These are phyloP conservation scores for Thelonectria blattea DNA, from an alignment of 2,329 filamentous ascomycete genomes.

Conservation along the genomic window DNA sequence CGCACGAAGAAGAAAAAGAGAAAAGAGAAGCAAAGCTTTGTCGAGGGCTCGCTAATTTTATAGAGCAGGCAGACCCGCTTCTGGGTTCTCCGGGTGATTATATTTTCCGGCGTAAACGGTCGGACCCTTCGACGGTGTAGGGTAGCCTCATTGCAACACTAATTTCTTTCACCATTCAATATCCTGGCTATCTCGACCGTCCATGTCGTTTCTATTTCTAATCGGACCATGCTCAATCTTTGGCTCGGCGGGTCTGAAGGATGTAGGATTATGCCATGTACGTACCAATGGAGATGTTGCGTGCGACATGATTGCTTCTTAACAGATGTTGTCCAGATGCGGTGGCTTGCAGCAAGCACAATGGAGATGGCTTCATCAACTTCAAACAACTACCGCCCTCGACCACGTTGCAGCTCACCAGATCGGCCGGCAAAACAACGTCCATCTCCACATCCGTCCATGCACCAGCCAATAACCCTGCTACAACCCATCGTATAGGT, in stretches of 20 bases:
- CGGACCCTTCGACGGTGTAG: background rate
- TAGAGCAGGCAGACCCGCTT: slow-evolving; percentile 17
- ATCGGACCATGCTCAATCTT: background rate
- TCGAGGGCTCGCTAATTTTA: slow-evolving; percentile 40
- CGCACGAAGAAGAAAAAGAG: slow-evolving; percentile 75
- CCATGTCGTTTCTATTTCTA: background rate
- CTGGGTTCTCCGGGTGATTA: slow-evolving; percentile 2
- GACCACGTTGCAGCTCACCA: background rate
- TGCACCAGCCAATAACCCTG: background rate
- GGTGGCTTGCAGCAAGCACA: background rate
- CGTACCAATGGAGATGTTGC: background rate
- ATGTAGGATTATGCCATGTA: background rate
- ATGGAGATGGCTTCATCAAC: slow-evolving; percentile 1
- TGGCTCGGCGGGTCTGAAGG: background rate
- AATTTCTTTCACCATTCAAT: background rate
- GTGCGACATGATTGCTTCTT: background rate
- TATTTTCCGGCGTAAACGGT: slow-evolving; percentile 13
- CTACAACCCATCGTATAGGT: background rate
- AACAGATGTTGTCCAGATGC: background rate
- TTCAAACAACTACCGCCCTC: background rate
- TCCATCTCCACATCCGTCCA: background rate
- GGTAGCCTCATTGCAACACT: slow-evolving; percentile 5
- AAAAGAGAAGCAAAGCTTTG: slow-evolving; percentile 47
- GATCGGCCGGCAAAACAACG: background rate
- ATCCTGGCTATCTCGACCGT: background rate